Conservation (phyloP, 2,329 filamentous ascomycete species). For the Phialophora macrospora region DNA sequence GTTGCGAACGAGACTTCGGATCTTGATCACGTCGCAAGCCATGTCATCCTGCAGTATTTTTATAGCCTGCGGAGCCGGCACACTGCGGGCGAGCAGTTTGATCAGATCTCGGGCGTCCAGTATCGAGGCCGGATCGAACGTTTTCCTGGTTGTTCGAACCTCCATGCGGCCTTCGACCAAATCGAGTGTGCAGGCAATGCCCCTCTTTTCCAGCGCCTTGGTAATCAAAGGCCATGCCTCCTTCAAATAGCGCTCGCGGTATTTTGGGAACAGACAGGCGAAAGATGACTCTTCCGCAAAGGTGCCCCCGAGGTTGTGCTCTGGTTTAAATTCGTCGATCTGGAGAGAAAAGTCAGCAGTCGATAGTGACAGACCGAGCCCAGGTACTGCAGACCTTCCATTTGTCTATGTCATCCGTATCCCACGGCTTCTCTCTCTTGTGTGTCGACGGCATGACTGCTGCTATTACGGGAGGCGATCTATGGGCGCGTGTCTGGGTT, state of each 20-base stretch:
- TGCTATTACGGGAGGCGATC: neutral
- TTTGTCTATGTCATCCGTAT: conserved; percentile 95
- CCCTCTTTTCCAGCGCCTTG: conserved; percentile 80
- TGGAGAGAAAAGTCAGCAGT: conserved; percentile 42
- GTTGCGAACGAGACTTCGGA: conserved; percentile 84
- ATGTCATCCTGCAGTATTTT: conserved; percentile 93
- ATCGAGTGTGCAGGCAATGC: conserved; percentile 90
- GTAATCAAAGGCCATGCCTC: conserved; percentile 93
- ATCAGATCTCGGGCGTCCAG: conserved; percentile 93
- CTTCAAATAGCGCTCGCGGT: conserved; percentile 90
- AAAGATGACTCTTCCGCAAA: conserved; percentile 96
- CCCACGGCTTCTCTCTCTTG: conserved; percentile 90
- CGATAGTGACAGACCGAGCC: neutral
- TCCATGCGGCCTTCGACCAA: conserved; percentile 96
- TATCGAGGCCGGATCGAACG: conserved; percentile 88
- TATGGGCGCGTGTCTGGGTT: neutral
- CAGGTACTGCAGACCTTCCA: conserved; percentile 69
- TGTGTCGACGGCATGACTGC: conserved; percentile 79
- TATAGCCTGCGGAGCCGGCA: conserved; percentile 77
- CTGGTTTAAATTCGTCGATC: conserved; percentile 81
- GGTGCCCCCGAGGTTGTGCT: conserved; percentile 82
- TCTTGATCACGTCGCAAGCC: conserved; percentile 95
- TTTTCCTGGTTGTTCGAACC: conserved; percentile 91
- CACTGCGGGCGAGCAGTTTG: conserved; percentile 86
- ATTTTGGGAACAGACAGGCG: conserved; percentile 83